These are phyloP conservation scores for Gymnopus androsaceus DNA, from an alignment of 1,284 basidiomycete species.

Conservation along the genomic window DNA sequence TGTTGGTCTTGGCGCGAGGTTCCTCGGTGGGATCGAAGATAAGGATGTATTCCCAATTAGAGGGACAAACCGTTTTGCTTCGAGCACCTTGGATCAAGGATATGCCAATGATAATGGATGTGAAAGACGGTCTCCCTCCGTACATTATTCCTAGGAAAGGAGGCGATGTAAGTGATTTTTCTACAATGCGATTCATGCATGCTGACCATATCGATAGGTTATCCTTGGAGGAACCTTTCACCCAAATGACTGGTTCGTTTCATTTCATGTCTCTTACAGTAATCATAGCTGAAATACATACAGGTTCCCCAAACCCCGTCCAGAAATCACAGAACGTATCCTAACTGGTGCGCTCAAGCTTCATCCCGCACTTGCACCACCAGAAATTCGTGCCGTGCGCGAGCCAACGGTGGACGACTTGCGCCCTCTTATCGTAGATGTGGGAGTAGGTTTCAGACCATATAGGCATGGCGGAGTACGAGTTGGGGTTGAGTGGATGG, in stretches of 20 bases:
- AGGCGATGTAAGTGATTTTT: conserved; percentile 54
- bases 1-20: conserved; percentile 62
- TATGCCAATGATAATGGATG: conserved; percentile 50
- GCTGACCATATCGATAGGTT: not conserved
- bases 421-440: conserved; percentile 60
- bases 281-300: not conserved
- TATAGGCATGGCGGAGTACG: conserved; percentile 71
- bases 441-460: conserved; percentile 77
- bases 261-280: not conserved
- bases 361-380: conserved; percentile 69
- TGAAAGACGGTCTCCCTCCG: conserved; percentile 39
- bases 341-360: conserved; percentile 56
- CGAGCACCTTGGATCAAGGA: conserved; percentile 70
- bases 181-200: conserved; percentile 1
- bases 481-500: conserved; percentile 45
- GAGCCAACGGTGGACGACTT: conserved; percentile 63
- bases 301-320: conserved; percentile 60
- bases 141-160: conserved; percentile 73
- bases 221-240: conserved; percentile 17
- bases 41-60: conserved; percentile 75
- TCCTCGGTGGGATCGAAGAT: conserved; percentile 82
- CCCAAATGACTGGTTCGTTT: conserved; percentile 12
- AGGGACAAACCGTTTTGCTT: conserved; percentile 83
- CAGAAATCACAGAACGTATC: conserved; percentile 62
- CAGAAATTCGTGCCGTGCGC: conserved; percentile 45